phyloP scores from a whole-genome alignment of 495 filamentous ascomycete species.

The Annulohypoxylon stygium region DNA sequence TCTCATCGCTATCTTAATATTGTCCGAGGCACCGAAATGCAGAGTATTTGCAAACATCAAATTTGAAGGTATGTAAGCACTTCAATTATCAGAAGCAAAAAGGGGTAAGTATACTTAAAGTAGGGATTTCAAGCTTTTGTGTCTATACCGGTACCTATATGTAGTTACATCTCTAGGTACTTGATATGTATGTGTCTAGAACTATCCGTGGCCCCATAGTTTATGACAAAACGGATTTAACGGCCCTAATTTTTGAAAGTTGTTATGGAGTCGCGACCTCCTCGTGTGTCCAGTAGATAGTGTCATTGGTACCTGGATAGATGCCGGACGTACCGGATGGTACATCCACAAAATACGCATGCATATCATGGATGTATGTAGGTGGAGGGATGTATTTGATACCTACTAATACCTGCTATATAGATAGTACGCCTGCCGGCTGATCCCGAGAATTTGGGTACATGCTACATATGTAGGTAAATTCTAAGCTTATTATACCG shows the following conservation, averaged over 20 bases:
- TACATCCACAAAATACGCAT: background rate
- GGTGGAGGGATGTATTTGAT: too few species aligned
- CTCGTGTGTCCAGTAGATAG: background rate
- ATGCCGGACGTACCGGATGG: constrained; percentile 7
- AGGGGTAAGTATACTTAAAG: too few species aligned
- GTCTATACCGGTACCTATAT: too few species aligned
- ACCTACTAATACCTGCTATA: background rate
- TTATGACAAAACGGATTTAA: background rate
- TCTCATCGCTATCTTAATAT: background rate
- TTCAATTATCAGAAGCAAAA: too few species aligned
- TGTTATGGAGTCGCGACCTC: too few species aligned
- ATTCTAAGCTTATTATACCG: too few species aligned
- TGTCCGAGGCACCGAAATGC: constrained; percentile 11
- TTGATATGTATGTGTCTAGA: too few species aligned
- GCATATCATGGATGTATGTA: background rate
- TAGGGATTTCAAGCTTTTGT: too few species aligned
- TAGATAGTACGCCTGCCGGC: background rate
- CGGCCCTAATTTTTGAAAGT: background rate
- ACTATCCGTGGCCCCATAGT: background rate
- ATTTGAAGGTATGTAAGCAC: background rate
- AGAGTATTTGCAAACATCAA: background rate
- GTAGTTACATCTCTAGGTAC: too few species aligned
- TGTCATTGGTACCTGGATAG: constrained; percentile 16
- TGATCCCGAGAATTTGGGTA: constrained; percentile 1
- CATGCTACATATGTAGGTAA: background rate